Evolutionary conservation across 495 filamentous ascomycete species (phyloP).

Genomic region (Peziza echinospora): DNA sequence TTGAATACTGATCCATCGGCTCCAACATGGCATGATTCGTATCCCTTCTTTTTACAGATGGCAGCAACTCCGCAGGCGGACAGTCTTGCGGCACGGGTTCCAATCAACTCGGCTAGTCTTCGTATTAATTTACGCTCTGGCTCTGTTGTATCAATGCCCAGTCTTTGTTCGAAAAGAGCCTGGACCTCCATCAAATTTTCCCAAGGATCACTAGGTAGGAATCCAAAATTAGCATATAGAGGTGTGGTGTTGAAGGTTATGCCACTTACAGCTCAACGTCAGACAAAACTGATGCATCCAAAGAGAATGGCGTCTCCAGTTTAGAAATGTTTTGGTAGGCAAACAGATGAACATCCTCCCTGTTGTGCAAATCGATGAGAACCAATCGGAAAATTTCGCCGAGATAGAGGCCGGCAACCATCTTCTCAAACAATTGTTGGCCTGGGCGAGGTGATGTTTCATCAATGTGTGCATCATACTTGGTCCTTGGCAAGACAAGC

Average conservation of each 20-base stretch:
- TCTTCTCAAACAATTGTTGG: conserved; percentile 95
- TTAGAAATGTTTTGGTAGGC: conserved; percentile 55
- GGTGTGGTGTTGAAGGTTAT: conserved; percentile 3
- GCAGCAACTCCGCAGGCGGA: conserved; percentile 87
- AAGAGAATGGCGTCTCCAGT: conserved; percentile 58
- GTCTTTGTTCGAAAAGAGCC: conserved; percentile 53
- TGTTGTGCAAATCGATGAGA: conserved; percentile 64
- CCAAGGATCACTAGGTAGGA: conserved; percentile 46
- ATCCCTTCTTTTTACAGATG: conserved; percentile 87
- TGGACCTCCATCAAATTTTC: conserved; percentile 77
- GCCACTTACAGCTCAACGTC: conserved; percentile 70
- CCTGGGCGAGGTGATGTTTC: conserved; percentile 82
- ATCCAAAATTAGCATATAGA: not conserved
- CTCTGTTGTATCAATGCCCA: conserved; percentile 42
- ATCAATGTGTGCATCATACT: conserved; percentile 69
- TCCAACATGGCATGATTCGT: conserved; percentile 71
- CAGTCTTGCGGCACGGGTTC: conserved; percentile 77
- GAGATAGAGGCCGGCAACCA: conserved; percentile 88
- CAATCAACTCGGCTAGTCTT: conserved; percentile 77
- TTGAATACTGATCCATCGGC: conserved; percentile 94
- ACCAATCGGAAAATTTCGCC: conserved; percentile 89
- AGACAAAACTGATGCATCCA: conserved; percentile 92
- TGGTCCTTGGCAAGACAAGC: conserved; percentile 71
- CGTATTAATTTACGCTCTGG: conserved; percentile 71
- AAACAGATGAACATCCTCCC: conserved; percentile 57